A percentile compares a stretch with the other conserved stretches of the same genome.
Conservation (phyloP, 148 eudicot genomes). For the Vaccinium corymbosum region DNA sequence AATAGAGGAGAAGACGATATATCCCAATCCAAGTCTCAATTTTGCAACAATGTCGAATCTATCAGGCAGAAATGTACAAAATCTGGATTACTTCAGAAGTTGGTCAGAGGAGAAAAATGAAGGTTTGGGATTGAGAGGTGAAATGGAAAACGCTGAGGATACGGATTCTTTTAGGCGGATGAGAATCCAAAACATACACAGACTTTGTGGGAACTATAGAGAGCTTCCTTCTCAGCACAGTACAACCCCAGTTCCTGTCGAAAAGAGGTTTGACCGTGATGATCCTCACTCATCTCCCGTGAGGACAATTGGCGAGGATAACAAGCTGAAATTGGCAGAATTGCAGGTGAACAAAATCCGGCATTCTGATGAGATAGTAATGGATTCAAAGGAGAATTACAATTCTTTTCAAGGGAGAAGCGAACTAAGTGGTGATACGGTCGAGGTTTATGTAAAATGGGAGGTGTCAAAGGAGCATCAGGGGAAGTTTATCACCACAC, state of each 20-base stretch:
- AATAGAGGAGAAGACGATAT: conserved; percentile 68
- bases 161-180: conserved; percentile 41
- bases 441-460: conserved; percentile 83
- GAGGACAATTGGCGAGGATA: conserved; percentile 14
- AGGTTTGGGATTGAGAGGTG: neutral
- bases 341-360: neutral
- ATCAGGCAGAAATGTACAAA: neutral
- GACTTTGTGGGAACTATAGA: conserved; percentile 82
- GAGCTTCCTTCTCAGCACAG: conserved; percentile 58
- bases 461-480: conserved; percentile 74
- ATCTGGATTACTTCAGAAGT: conserved; percentile 16
- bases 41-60: conserved; percentile 6
- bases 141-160: conserved; percentile 19
- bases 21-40: conserved; percentile 9
- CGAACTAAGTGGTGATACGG: conserved; percentile 28
- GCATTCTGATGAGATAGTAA: conserved; percentile 8
- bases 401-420: conserved; percentile 29
- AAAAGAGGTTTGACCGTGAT: conserved; percentile 23
- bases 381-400: conserved; percentile 54
- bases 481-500: conserved; percentile 57
- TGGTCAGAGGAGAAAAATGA: conserved; percentile 12
- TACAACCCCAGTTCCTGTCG: conserved; percentile 27
- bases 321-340: conserved; percentile 10
- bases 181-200: conserved; percentile 78
- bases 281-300: conserved; percentile 23